Conservation (phyloP, 2,329 filamentous ascomycete genomes). For the Apiospora rasikravindrae region DNA sequence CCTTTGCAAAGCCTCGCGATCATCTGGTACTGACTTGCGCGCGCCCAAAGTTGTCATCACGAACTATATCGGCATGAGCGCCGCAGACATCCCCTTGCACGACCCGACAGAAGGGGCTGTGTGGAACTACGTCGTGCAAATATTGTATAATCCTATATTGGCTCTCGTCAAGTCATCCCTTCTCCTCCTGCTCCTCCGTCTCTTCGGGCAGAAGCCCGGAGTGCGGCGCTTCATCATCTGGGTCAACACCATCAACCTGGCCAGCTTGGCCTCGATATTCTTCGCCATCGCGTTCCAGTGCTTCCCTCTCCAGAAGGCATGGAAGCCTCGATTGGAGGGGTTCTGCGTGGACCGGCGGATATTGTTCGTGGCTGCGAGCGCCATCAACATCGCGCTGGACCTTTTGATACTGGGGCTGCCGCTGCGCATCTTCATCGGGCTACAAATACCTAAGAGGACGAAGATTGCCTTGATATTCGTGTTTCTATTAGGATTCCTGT, state of each 20-base stretch:
- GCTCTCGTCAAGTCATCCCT: slow-evolving; percentile 52
- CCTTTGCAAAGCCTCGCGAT: slow-evolving; percentile 10
- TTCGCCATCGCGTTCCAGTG: slow-evolving; percentile 53
- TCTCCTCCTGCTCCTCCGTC: slow-evolving; percentile 50
- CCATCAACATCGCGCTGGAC: slow-evolving; percentile 48
- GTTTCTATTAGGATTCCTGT: slow-evolving; percentile 43
- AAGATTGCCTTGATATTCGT: slow-evolving; percentile 47
- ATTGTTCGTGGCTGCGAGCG: slow-evolving; percentile 42
- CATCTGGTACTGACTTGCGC: slow-evolving; percentile 17
- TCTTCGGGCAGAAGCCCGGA: slow-evolving; percentile 43
- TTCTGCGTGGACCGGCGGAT: slow-evolving; percentile 39
- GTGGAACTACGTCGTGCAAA: slow-evolving; percentile 45
- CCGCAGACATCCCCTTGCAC: slow-evolving; percentile 29
- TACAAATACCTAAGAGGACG: slow-evolving; percentile 44
- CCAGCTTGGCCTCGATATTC: slow-evolving; percentile 32
- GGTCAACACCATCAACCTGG: slow-evolving; percentile 42
- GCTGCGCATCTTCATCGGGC: slow-evolving; percentile 45
- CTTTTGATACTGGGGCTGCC: slow-evolving; percentile 46
- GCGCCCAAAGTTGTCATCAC: slow-evolving; percentile 29
- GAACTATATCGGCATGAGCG: slow-evolving; percentile 31
- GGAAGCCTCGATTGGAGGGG: slow-evolving; percentile 33
- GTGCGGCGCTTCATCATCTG: slow-evolving; percentile 39
- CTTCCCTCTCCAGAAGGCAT: slow-evolving; percentile 41
- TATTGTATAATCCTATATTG: slow-evolving; percentile 52
- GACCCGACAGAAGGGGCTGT: slow-evolving; percentile 29